Conservation (phyloP, 2,329 filamentous ascomycete species). For the Endocalyx cinctus region DNA sequence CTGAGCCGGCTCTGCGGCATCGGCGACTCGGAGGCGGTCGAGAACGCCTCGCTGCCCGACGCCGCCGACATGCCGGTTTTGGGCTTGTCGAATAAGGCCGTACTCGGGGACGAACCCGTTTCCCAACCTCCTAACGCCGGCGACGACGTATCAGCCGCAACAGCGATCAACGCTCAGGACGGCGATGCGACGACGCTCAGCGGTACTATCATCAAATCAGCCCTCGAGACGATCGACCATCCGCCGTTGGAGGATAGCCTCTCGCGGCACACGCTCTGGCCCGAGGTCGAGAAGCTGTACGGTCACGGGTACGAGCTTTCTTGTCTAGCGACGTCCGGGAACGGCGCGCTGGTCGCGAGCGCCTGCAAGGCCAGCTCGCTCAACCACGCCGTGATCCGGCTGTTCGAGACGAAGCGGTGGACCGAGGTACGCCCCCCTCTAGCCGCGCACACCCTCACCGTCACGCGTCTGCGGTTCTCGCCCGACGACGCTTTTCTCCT, state of each 20-base stretch:
- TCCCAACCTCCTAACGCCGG: too few relatives aligned
- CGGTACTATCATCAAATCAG: conserved; percentile 52
- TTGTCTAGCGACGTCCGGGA: conserved; percentile 71
- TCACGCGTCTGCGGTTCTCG: conserved; percentile 78
- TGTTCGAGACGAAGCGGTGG: conserved; percentile 87
- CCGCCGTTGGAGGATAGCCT: conserved; percentile 89
- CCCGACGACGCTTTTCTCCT: conserved; percentile 68
- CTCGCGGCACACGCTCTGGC: conserved; percentile 87
- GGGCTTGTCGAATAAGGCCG: conserved; percentile 92
- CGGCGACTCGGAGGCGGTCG: conserved; percentile 24
- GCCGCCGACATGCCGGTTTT: conserved; percentile 93
- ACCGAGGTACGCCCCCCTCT: conserved; percentile 80
- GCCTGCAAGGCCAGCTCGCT: conserved; percentile 89
- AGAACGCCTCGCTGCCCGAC: conserved; percentile 58
- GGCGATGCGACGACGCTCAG: conserved; percentile 50
- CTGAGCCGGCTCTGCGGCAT: conserved; percentile 65
- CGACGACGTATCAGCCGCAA: conserved; percentile 33
- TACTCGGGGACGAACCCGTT: too few relatives aligned
- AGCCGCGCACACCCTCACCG: conserved; percentile 80
- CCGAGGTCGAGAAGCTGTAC: conserved; percentile 93
- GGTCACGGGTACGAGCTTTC: conserved; percentile 97
- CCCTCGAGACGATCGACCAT: conserved; percentile 61
- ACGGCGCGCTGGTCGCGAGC: conserved; percentile 75
- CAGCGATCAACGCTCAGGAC: conserved; percentile 22
- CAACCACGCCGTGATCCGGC: conserved; percentile 88